A percentile compares a stretch with the other conserved stretches of the same genome.
Conservation (phyloP, 1,284 basidiomycete genomes). For the Austroboletus niveus region DNA sequence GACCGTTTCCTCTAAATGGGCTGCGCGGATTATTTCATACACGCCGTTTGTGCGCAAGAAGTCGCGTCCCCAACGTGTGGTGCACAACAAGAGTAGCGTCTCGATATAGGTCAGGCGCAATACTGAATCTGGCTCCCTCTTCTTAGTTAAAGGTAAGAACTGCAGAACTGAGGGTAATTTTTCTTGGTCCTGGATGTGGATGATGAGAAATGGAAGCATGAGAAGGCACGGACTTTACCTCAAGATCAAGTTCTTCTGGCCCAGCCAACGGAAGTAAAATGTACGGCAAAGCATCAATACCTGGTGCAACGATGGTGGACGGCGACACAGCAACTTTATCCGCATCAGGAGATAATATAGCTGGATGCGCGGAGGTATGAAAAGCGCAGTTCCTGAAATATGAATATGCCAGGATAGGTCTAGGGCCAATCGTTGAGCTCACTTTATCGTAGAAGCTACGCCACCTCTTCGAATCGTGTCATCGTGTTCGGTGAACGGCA, state of each 20-base stretch:
- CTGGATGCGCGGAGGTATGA: slow-evolving; percentile 62
- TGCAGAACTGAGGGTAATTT: slow-evolving; percentile 83
- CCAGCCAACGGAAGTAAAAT: slow-evolving; percentile 91
- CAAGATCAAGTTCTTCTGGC: slow-evolving; percentile 90
- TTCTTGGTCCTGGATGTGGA: slow-evolving; percentile 74
- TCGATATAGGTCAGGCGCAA: slow-evolving; percentile 88
- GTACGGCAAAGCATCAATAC: slow-evolving; percentile 80
- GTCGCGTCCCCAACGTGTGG: slow-evolving; percentile 86
- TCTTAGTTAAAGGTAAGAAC: slow-evolving; percentile 84
- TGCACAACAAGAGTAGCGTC: slow-evolving; percentile 85
- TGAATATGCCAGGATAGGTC: slow-evolving; percentile 1
- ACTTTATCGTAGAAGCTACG: slow-evolving; percentile 86
- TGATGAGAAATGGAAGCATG: slow-evolving; percentile 1
- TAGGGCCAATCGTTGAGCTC: slow-evolving; percentile 20
- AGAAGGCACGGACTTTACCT: slow-evolving; percentile 45
- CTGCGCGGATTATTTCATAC: slow-evolving; percentile 82
- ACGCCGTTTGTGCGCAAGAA: slow-evolving; percentile 79
- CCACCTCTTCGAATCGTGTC: slow-evolving; percentile 85
- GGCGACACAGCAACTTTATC: slow-evolving; percentile 49
- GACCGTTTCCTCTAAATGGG: slow-evolving; percentile 79
- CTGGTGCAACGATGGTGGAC: slow-evolving; percentile 61
- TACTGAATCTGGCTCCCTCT: slow-evolving; percentile 76
- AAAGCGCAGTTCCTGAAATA: slow-evolving; percentile 74
- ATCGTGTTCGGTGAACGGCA: slow-evolving; percentile 86
- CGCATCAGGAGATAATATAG: slow-evolving; percentile 64